Base-by-base conservation (phyloP, 352 stramenopile species). In the Phytophthora europaea region DNA sequence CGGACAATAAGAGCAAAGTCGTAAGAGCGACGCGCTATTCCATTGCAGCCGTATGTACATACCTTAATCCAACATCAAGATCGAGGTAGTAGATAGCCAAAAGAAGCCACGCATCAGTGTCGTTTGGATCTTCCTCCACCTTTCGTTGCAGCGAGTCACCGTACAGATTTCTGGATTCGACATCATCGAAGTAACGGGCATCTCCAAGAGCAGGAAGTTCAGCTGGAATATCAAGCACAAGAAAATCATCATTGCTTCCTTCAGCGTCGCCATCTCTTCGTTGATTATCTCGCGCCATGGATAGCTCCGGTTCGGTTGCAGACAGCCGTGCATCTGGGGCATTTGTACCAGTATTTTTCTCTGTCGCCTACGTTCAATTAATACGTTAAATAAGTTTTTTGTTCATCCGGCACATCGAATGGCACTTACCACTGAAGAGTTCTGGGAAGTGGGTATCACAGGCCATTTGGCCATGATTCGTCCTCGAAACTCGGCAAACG, bases 11-110 rank as follows among this genome's bases (percentile, higher is more conserved):
- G 7, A 52, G 38, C 22, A 23, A 7, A 38, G 16, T 48, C 15
- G 26, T 58, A 34, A 70, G n/a, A 70, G 13, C 18, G n/a, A 20
- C 13, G 6, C 52, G 53, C 18, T 52, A 54, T 36, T 47, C 33
- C 40, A 9, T 23, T 61, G 16, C 20, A 20, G 0, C 10, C 16
- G 38, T 47, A 28, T 63, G 31, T 20, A 55, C 68, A 43, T 75
- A 87, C 82, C 81, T 85, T 2, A 70, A 34, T 6, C 54, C 69
- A 55, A 81, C 59, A 56, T 87, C 79, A 36, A 90, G 68, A 18
- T 83, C 66, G 43, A 90, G 75, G 28, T 90, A 78, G 43, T 72
- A 71, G 40, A 90, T 78, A 45, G 83, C 81, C n/a, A 90, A 56
- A 55, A 81, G 64, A 26, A 90, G 67, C 83, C 83, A 90, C 2